Evolutionary conservation across 148 eudicot species (phyloP).

Genomic region (Camellia granthamiana): DNA sequence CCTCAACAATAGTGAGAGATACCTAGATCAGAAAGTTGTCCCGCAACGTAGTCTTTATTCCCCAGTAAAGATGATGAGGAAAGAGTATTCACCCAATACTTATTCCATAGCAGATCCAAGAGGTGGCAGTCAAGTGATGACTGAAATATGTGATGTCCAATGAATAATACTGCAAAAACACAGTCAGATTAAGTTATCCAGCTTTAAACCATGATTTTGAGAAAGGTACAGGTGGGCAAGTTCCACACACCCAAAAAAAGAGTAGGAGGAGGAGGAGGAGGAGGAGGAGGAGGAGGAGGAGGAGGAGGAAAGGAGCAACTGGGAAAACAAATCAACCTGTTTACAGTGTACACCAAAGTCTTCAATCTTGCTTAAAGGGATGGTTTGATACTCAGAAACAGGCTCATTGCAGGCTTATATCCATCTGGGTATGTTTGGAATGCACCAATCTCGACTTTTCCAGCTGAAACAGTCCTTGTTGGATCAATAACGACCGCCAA

Average conservation of each 20-base stretch:
- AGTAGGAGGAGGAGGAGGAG: no score
- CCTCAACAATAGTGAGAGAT: neutral
- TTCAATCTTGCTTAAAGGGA: constrained; percentile 93
- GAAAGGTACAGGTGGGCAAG: neutral
- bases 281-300: no score
- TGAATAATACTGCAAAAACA: constrained; percentile 73
- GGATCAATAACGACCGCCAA: constrained; percentile 88
- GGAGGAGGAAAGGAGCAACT: neutral
- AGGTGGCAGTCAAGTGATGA: constrained; percentile 96
- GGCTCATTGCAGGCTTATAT: constrained; percentile 94
- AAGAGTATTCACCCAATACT: constrained; percentile 98
- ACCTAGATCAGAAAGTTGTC: constrained; percentile 96
- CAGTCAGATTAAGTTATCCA: constrained; percentile 10
- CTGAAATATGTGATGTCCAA: constrained; percentile 91
- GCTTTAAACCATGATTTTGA: neutral
- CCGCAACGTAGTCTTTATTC: constrained; percentile 93
- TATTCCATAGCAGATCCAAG: constrained; percentile 98
- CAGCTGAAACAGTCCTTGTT: constrained; percentile 93
- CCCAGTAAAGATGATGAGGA: constrained; percentile 95
- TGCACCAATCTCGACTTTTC: constrained; percentile 97
- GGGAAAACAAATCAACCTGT: constrained; percentile 49
- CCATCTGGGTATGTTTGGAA: constrained; percentile 98
- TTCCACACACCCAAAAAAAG: no score
- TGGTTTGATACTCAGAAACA: constrained; percentile 93
- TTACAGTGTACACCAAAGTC: constrained; percentile 98